Conservation (phyloP, 1,139 yeast species). For the Williopsis jadinii region DNA sequence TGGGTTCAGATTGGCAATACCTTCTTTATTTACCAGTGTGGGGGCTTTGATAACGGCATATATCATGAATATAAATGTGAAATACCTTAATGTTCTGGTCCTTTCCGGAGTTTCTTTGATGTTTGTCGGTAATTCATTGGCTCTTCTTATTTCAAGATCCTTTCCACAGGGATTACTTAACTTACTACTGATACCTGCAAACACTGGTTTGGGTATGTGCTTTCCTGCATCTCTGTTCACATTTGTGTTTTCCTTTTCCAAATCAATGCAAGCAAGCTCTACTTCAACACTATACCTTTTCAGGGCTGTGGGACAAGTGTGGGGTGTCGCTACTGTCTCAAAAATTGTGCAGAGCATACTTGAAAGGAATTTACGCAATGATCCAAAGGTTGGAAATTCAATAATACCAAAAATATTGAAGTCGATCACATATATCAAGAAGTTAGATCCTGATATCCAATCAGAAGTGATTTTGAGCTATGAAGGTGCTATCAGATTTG, state of each 20-base stretch:
- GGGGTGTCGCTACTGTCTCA: slow-evolving; percentile 34
- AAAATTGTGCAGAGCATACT: slow-evolving; percentile 22
- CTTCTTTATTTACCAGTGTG: slow-evolving; percentile 33
- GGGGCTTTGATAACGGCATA: slow-evolving; percentile 35
- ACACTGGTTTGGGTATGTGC: slow-evolving; percentile 35
- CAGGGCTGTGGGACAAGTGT: slow-evolving; percentile 35
- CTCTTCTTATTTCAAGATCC: slow-evolving; percentile 23
- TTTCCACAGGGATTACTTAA: slow-evolving; percentile 25
- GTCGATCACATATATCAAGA: background rate
- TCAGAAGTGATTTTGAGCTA: background rate
- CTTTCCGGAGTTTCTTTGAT: background rate
- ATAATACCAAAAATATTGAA: background rate
- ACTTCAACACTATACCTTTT: slow-evolving; percentile 34
- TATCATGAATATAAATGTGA: slow-evolving; percentile 24
- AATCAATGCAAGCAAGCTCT: slow-evolving; percentile 29
- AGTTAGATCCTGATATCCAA: background rate
- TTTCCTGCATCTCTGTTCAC: slow-evolving; percentile 34
- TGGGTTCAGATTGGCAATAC: slow-evolving; percentile 39
- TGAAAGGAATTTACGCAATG: background rate
- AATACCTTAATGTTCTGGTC: background rate
- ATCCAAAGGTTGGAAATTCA: background rate
- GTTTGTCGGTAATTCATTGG: slow-evolving; percentile 11
- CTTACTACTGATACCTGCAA: slow-evolving; percentile 30
- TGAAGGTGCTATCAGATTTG: background rate
- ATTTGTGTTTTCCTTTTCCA: slow-evolving; percentile 31